Evolutionary conservation across 225 moss, liverwort and hornwort genomes (phyloP).

Genomic region (Polytrichum formosum): DNA sequence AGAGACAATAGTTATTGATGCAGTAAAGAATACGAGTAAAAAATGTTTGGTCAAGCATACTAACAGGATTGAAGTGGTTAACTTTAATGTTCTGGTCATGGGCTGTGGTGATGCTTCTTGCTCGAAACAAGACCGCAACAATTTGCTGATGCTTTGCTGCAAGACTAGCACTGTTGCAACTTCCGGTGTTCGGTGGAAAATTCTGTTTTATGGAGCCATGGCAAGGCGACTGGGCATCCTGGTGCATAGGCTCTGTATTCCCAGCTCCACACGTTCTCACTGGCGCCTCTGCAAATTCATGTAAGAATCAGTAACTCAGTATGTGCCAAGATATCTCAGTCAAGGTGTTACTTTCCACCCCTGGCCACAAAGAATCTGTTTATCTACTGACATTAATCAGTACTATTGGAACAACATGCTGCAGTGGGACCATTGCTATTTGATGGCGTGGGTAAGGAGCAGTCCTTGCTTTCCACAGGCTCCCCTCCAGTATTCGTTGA

Average conservation of each 20-base stretch:
- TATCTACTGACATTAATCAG: background rate
- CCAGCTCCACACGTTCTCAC: conserved; percentile 51
- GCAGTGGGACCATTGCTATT: conserved; percentile 47
- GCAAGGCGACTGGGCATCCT: conserved; percentile 49
- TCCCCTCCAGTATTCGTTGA: conserved; percentile 29
- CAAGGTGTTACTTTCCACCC: background rate
- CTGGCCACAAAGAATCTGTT: background rate
- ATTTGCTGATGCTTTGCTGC: too few relatives aligned
- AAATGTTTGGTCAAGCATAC: too few relatives aligned
- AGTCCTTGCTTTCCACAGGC: conserved; percentile 38
- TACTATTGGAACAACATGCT: conserved; percentile 3
- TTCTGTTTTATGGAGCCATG: conserved; percentile 42
- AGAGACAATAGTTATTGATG: too few relatives aligned
- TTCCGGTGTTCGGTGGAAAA: too few relatives aligned
- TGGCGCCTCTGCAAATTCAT: conserved; percentile 33
- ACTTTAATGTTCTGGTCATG: too few relatives aligned
- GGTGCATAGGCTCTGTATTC: conserved; percentile 57
- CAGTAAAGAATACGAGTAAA: too few relatives aligned
- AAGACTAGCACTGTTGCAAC: too few relatives aligned
- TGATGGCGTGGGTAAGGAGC: conserved; percentile 40
- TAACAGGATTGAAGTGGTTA: too few relatives aligned
- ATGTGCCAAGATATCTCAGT: background rate
- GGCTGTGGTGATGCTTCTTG: too few relatives aligned
- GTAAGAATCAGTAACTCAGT: conserved; percentile 16
- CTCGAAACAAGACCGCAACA: too few relatives aligned